A percentile compares a stretch with the other conserved stretches of the same genome.
Evolutionary conservation across 768 basidiomycete genomes (phyloP).

Genomic region (Crucibulum laeve): DNA sequence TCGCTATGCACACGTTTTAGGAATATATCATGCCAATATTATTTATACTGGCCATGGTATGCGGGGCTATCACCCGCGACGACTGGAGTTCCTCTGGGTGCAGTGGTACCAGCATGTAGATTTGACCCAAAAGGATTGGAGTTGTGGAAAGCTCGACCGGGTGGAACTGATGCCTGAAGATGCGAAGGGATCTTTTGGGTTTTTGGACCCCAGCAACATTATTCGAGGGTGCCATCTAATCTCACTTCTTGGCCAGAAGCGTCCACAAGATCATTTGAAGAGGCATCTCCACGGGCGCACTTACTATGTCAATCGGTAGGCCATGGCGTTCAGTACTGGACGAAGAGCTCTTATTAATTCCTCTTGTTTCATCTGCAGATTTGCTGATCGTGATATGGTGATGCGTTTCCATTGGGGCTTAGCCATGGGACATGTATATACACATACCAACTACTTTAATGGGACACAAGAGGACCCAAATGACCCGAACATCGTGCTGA

Average conservation of each 20-base stretch:
- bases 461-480: too few species aligned
- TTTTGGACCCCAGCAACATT: background rate
- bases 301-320: background rate
- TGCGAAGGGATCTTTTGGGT: background rate
- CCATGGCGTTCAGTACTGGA: background rate
- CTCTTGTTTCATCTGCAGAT: background rate
- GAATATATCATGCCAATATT: constrained; percentile 9
- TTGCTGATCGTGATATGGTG: background rate
- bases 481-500: too few species aligned
- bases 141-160: background rate
- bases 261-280: background rate
- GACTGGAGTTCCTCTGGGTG: constrained; percentile 10
- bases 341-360: background rate
- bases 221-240: background rate
- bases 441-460: too few species aligned
- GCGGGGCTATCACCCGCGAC: background rate
- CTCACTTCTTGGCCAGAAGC: background rate
- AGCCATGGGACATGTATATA: background rate
- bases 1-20: constrained; percentile 5
- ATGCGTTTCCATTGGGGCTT: background rate
- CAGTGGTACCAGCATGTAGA: constrained; percentile 5
- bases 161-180: background rate
- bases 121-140: background rate
- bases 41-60: constrained; percentile 3
- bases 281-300: background rate